These are phyloP conservation scores for Prunus davidiana DNA, from an alignment of 306 rosid species.

Conservation along the genomic window DNA sequence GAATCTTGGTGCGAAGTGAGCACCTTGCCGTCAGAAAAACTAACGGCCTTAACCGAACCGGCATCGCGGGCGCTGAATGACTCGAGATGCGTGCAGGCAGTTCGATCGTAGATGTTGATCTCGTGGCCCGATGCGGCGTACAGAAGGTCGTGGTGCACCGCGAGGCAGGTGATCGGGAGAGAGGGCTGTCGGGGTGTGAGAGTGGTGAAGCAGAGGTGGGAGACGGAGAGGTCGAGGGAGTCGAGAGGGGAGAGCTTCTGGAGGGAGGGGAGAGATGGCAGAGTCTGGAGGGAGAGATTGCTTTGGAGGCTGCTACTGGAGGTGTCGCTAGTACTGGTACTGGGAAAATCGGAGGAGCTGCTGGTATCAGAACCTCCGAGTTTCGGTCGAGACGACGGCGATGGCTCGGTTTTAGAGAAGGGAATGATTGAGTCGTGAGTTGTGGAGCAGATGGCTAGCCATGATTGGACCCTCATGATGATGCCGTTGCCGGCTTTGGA, in stretches of 20 bases:
- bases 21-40: conserved; percentile 36
- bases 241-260: conserved; percentile 49
- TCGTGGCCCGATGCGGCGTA: conserved; percentile 63
- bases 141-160: conserved; percentile 45
- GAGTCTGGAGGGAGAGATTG: conserved; percentile 66
- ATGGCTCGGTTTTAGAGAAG: not conserved
- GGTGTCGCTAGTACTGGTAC: conserved; percentile 19
- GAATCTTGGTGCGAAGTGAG: conserved; percentile 84
- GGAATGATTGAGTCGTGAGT: conserved; percentile 25
- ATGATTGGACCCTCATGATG: conserved; percentile 37
- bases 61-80: conserved; percentile 33
- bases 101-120: conserved; percentile 65
- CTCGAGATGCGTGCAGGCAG: conserved; percentile 28
- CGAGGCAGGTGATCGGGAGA: conserved; percentile 62
- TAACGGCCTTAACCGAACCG: conserved; percentile 64
- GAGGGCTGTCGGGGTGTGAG: conserved; percentile 32
- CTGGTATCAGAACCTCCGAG: conserved; percentile 26
- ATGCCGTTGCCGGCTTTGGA: not conserved
- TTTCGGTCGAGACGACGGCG: conserved; percentile 1
- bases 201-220: conserved; percentile 42
- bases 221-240: conserved; percentile 25
- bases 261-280: conserved; percentile 78
- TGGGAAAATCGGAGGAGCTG: conserved; percentile 29
- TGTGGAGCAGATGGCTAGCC: conserved; percentile 37
- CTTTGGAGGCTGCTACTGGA: conserved; percentile 37